Evolutionary conservation across 2,329 filamentous ascomycete species (phyloP), one percentile per base, ranked within the genome.

Genomic region (Tothia fuscella): DNA sequence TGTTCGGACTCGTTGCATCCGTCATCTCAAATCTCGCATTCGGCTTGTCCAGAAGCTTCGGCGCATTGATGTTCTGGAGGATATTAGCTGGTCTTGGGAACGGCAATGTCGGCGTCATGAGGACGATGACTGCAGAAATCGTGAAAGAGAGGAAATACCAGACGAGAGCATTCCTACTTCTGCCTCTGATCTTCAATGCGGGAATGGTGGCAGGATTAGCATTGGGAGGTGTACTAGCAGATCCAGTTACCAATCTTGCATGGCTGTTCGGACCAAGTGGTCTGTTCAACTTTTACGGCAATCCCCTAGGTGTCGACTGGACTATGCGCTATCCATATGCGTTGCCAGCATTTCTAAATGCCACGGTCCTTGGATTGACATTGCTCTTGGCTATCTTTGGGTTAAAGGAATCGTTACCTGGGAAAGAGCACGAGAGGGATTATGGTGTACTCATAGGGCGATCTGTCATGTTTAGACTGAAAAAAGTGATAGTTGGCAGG

Each of bases 1-100:
- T 85, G 37, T 72, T 83, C 43, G 81, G 80, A 0, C 60, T 85
- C 24, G 51, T 69, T 2, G 80, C 80, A 2, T 80, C 72, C 0
- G 65, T 62, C 36, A 49, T 78, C n/a, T 70, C 71, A 2, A 71
- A 68, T 46, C 48, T 76, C 17, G 74, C 72, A 0, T 75, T 78
- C 50, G 75, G 72, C 0, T 72, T 79, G 44, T 70, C 72, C 2
- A 63, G 61, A 22, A 72, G 65, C 0, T 78, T 79, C 50, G 61
- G 56, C 7, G 74, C 74, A 2, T 65, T 71, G 2, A 64, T 73
- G 41, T 80, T 76, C 59, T 67, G 62, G 51, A 65, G 77, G 4
- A 67, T 66, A 6, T 55, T 76, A 39, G 75, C 74, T 1, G 77
- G 77, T 2, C 57, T 67, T 9, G 56, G 75, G 24, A 78, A 78